phyloP scores from a whole-genome alignment of 2,329 filamentous ascomycete species.

The Zymoseptoria pseudotritici region DNA sequence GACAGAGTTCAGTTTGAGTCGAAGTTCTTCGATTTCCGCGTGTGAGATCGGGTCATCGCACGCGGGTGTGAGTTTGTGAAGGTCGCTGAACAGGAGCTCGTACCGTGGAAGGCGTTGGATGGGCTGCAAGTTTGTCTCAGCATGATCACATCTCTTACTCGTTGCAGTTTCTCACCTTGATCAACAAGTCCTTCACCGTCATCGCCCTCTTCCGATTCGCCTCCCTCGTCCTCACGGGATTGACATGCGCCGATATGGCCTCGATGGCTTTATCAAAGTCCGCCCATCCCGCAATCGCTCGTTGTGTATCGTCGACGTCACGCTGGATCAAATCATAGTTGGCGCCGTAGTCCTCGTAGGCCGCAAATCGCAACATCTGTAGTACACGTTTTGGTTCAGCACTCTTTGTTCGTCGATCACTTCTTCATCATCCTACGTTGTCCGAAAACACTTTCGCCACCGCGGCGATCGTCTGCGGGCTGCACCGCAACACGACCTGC shows the following conservation, averaged over 20 bases:
- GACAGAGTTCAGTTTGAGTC: constrained; percentile 64
- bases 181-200: constrained; percentile 76
- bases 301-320: constrained; percentile 63
- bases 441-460: constrained; percentile 49
- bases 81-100: constrained; percentile 74
- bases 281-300: constrained; percentile 65
- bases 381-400: constrained; percentile 31
- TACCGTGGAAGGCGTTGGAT: constrained; percentile 91
- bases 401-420: constrained; percentile 31
- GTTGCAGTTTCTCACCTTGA: constrained; percentile 57
- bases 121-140: constrained; percentile 48
- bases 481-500: constrained; percentile 36
- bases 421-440: constrained; percentile 34
- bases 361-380: constrained; percentile 72
- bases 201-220: constrained; percentile 65
- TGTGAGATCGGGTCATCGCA: constrained; percentile 79
- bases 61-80: constrained; percentile 75
- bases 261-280: constrained; percentile 81
- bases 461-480: constrained; percentile 47
- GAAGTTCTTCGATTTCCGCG: constrained; percentile 66
- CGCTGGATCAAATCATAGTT: constrained; percentile 82
- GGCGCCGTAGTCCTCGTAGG: constrained; percentile 86
- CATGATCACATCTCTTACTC: background rate
- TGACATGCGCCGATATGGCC: constrained; percentile 66
- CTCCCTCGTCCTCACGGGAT: constrained; percentile 58